phyloP scores from a whole-genome alignment of 2,329 filamentous ascomycete genomes.

The Aureobasidium uvarum region DNA sequence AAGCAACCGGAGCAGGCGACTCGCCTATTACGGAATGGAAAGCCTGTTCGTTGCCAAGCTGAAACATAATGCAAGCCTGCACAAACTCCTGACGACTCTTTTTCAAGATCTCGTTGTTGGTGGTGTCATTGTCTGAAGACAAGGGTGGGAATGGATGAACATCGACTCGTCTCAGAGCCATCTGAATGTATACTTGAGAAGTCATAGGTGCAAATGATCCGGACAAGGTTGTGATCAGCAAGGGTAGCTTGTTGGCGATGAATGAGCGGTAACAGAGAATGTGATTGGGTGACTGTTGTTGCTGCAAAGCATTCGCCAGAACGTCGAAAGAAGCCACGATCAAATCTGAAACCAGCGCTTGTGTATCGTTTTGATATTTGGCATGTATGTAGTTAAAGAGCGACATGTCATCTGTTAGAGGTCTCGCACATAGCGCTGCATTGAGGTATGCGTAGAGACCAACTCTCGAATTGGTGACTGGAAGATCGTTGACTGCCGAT shows the following conservation, averaged over 20 bases:
- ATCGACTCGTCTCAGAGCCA: slow-evolving; percentile 63
- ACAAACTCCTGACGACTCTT: slow-evolving; percentile 79
- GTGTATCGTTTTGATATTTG: slow-evolving; percentile 79
- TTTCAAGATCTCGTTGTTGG: slow-evolving; percentile 57
- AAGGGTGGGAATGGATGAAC: slow-evolving; percentile 65
- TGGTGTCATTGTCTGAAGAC: slow-evolving; percentile 55
- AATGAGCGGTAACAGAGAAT: slow-evolving; percentile 81
- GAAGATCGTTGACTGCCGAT: slow-evolving; percentile 55
- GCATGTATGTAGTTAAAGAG: slow-evolving; percentile 80
- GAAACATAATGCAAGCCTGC: slow-evolving; percentile 85
- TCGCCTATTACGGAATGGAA: slow-evolving; percentile 81
- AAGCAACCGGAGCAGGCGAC: slow-evolving; percentile 74
- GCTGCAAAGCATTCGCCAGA: slow-evolving; percentile 80
- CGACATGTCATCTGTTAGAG: slow-evolving; percentile 75
- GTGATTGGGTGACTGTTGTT: slow-evolving; percentile 58
- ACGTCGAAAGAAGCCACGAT: slow-evolving; percentile 88
- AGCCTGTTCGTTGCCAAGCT: slow-evolving; percentile 72
- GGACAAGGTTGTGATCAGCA: slow-evolving; percentile 59
- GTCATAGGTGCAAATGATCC: slow-evolving; percentile 57
- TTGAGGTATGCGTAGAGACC: slow-evolving; percentile 85
- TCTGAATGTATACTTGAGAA: slow-evolving; percentile 63
- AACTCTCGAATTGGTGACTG: slow-evolving; percentile 70
- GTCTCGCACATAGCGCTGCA: slow-evolving; percentile 74
- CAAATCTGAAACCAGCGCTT: slow-evolving; percentile 74
- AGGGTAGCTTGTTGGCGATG: slow-evolving; percentile 70